A percentile compares a stretch with the other conserved stretches of the same genome.
Conservation (phyloP, 495 filamentous ascomycete species). For the Xylaria scruposa region DNA sequence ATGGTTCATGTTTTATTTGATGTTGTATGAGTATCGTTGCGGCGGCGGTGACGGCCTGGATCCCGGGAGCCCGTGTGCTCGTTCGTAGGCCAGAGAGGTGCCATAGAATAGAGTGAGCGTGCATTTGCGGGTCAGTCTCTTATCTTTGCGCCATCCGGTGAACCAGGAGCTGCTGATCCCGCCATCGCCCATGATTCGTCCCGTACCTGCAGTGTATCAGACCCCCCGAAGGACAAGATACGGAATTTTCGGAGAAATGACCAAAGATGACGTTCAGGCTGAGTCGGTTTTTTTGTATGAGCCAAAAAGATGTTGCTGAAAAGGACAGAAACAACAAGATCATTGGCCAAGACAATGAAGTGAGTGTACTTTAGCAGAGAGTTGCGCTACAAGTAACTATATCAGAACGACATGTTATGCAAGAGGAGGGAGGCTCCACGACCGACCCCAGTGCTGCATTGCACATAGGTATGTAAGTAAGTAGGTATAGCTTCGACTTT, state of each 20-base stretch:
- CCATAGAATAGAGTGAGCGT: slow-evolving; percentile 2
- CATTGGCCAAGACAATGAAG: background rate
- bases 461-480: background rate
- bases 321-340: background rate
- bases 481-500: background rate
- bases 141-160: slow-evolving; percentile 25
- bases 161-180: slow-evolving; percentile 22
- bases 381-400: background rate
- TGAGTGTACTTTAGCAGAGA: background rate
- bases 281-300: slow-evolving; percentile 19
- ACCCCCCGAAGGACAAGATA: slow-evolving; percentile 23
- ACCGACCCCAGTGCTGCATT: background rate
- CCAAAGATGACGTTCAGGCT: slow-evolving; percentile 22
- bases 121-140: slow-evolving; percentile 20
- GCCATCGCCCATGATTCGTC: slow-evolving; percentile 21
- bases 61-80: slow-evolving; percentile 18
- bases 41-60: slow-evolving; percentile 23
- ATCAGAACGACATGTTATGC: background rate
- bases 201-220: slow-evolving; percentile 26
- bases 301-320: slow-evolving; percentile 7
- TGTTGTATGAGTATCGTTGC: background rate
- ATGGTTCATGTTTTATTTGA: slow-evolving; percentile 2
- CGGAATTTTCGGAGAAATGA: slow-evolving; percentile 19
- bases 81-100: background rate
- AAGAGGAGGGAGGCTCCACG: background rate